Evolutionary conservation across 371 early-diverging fungal species (phyloP), one percentile per base, ranked within the genome.

Genomic region (Mucor piriformis): DNA sequence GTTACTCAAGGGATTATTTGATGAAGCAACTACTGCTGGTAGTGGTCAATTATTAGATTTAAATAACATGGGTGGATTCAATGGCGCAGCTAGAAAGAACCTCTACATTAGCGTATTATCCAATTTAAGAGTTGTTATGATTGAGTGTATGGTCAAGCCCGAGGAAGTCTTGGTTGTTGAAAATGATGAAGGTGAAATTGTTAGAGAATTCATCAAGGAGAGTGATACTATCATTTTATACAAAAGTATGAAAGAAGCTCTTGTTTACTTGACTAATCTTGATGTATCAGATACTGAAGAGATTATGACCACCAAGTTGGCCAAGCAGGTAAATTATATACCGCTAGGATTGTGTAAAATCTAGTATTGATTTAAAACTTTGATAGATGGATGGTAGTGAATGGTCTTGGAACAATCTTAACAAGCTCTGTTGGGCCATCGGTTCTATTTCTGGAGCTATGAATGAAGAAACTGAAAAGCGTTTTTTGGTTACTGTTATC

Each of bases 121-220:
- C 5, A 83, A 85, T 29, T 81, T 96, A 46, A 88, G 99, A 46
- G 81, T 89, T 1, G 95, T 95, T 18, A 93, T 95, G 93, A 96
- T 97, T 70, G 95, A 95, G 64, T 82, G 91, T 54, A 97, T 98
- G 98, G 97, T 95, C 43, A 92, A 92, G 63, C 99, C 99, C 33
- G 95, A 97, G 74, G 99, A 98, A 78, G 94, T 99, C 12, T 83
- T 99, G 37, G 88, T 99, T 47, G 95, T 97, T n/a, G 96, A 99
- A 73, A 98, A 99, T 79, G 99, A 99, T 56, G 97, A 99, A 72
- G 99, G 99, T 46, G 99, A 99, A 79, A 95, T 99, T 74, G 97
- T 99, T 11, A 90, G 98, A 60, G 99, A 99, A 78, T 91, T 91
- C 50, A 83, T 99, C 65, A 96, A 97, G 73, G 99, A 99, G 75